A percentile compares a stretch with the other conserved stretches of the same genome.
phyloP scores from a whole-genome alignment of 768 basidiomycete species.

The Tricholoma flavovirens region DNA sequence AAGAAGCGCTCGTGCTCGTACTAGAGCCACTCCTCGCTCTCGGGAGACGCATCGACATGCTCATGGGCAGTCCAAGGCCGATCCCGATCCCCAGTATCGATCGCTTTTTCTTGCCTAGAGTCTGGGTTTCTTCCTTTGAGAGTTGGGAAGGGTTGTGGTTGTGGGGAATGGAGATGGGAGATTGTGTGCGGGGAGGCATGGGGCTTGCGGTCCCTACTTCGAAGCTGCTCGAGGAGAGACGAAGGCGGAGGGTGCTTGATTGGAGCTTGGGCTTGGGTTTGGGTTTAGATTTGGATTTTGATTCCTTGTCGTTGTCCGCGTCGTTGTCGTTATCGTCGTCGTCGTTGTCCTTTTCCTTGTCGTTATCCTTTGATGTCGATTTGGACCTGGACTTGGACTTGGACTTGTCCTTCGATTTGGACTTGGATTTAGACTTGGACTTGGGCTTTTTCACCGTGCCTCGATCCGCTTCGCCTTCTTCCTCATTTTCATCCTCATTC shows the following conservation, averaged over 20 bases:
- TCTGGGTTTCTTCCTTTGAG: too few relatives aligned
- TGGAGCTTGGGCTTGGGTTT: constrained; percentile 16
- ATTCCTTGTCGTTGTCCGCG: too few relatives aligned
- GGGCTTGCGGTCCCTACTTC: constrained; percentile 54
- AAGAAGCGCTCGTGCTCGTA: too few relatives aligned
- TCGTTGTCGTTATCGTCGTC: too few relatives aligned
- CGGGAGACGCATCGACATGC: constrained; percentile 35
- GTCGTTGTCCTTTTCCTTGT: constrained; percentile 32
- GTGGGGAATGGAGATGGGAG: too few relatives aligned
- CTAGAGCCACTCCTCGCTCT: constrained; percentile 31
- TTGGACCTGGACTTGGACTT: background rate
- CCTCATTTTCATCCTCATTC: constrained; percentile 24
- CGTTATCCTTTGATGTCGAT: constrained; percentile 25
- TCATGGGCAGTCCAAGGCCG: constrained; percentile 48
- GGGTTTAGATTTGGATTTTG: too few relatives aligned
- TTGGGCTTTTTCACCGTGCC: constrained; percentile 23
- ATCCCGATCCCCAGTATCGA: constrained; percentile 35
- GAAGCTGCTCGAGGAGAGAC: constrained; percentile 58
- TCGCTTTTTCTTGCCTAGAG: constrained; percentile 51
- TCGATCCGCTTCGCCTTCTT: constrained; percentile 18
- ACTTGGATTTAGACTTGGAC: constrained; percentile 11
- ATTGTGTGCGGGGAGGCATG: constrained; percentile 22
- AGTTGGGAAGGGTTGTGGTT: too few relatives aligned
- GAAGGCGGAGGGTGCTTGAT: constrained; percentile 31
- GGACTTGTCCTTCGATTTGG: constrained; percentile 5